These are phyloP conservation scores for Agaricus bisporus DNA, from an alignment of 768 basidiomycete species.

Conservation along the genomic window DNA sequence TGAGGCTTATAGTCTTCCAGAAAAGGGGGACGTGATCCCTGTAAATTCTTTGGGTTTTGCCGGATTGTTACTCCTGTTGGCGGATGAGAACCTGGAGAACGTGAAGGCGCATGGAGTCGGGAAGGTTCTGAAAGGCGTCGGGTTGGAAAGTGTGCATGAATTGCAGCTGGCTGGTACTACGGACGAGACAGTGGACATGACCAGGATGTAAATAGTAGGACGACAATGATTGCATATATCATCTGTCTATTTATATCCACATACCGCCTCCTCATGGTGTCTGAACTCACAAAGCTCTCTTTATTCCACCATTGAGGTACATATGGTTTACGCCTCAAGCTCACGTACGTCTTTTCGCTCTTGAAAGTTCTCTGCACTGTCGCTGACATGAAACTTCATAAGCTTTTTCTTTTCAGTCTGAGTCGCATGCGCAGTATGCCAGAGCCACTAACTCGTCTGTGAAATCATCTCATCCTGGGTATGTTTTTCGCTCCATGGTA, in stretches of 20 bases:
- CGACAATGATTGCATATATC: no score
- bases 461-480: conserved; percentile 35
- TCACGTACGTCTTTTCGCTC: background rate
- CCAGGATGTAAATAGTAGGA: background rate
- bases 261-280: no score
- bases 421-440: conserved; percentile 12
- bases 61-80: conserved; percentile 85
- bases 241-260: no score
- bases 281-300: no score
- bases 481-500: conserved; percentile 7
- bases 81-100: conserved; percentile 64
- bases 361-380: background rate
- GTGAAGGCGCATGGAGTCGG: conserved; percentile 59
- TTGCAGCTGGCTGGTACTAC: conserved; percentile 47
- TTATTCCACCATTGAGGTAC: no score
- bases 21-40: conserved; percentile 53
- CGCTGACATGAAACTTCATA: background rate
- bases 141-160: conserved; percentile 62
- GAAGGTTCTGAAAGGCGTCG: conserved; percentile 60
- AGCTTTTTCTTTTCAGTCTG: conserved; percentile 8
- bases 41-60: conserved; percentile 89
- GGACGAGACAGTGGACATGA: conserved; percentile 12
- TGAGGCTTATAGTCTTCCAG: conserved; percentile 50
- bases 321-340: no score
- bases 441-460: conserved; percentile 29